Evolutionary conservation across 371 early-diverging fungal species (phyloP).

Genomic region (Umbelopsis sp.): DNA sequence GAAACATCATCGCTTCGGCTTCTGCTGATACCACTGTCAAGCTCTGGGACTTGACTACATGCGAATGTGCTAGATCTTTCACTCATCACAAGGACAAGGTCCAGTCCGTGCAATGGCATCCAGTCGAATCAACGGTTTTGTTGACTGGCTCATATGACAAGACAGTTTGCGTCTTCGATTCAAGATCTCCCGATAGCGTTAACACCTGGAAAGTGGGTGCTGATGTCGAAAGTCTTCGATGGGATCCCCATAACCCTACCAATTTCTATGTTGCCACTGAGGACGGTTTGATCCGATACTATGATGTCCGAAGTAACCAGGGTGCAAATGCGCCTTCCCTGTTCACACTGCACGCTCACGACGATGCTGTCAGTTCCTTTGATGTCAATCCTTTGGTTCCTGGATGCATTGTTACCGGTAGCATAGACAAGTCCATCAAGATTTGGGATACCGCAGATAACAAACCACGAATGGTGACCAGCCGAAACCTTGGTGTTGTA

Average conservation of each 20-base stretch:
- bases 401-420: slow-evolving; percentile 91
- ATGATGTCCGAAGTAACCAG: slow-evolving; percentile 73
- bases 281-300: slow-evolving; percentile 86
- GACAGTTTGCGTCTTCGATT: slow-evolving; percentile 84
- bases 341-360: slow-evolving; percentile 93
- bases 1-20: slow-evolving; percentile 86
- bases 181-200: slow-evolving; percentile 74
- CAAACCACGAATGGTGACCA: slow-evolving; percentile 78
- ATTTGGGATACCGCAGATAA: slow-evolving; percentile 85
- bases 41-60: slow-evolving; percentile 89
- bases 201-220: slow-evolving; percentile 68
- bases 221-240: slow-evolving; percentile 90
- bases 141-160: slow-evolving; percentile 91
- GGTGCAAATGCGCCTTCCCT: slow-evolving; percentile 58
- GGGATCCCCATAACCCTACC: slow-evolving; percentile 84
- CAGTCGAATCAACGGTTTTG: slow-evolving; percentile 82
- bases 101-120: slow-evolving; percentile 91
- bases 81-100: slow-evolving; percentile 87
- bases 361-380: slow-evolving; percentile 83
- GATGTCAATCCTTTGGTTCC: slow-evolving; percentile 80
- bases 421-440: slow-evolving; percentile 88
- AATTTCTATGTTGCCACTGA: slow-evolving; percentile 85
- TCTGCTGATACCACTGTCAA: slow-evolving; percentile 97
- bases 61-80: slow-evolving; percentile 75
- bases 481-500: slow-evolving; percentile 77